These are phyloP conservation scores for Calocybe cyanea DNA, from an alignment of 768 basidiomycete genomes.

Conservation along the genomic window DNA sequence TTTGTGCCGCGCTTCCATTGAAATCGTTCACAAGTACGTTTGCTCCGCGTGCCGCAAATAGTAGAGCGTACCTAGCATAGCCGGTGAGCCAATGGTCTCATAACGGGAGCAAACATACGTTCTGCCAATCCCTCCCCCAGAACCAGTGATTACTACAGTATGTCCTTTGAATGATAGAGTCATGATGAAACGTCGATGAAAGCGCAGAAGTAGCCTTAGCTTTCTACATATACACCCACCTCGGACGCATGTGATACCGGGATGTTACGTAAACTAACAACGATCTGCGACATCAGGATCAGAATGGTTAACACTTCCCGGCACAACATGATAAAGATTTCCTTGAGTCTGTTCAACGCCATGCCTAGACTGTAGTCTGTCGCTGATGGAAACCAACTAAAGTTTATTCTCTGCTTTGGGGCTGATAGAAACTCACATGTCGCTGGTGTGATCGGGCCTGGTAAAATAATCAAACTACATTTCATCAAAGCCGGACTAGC, in stretches of 20 bases:
- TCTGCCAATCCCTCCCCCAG: slow-evolving; percentile 91
- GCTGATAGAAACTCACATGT: too few species aligned
- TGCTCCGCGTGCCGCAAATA: slow-evolving; percentile 92
- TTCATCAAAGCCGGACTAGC: too few species aligned
- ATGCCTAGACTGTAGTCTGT: too few species aligned
- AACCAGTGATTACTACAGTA: slow-evolving; percentile 93
- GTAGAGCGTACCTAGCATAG: slow-evolving; percentile 69
- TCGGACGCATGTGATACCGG: slow-evolving; percentile 18
- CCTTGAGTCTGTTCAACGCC: too few species aligned
- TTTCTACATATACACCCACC: slow-evolving; percentile 7
- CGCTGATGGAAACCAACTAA: too few species aligned
- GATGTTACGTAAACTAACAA: slow-evolving; percentile 4
- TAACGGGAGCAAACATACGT: slow-evolving; percentile 48
- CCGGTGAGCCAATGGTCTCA: slow-evolving; percentile 9
- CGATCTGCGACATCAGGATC: not conserved
- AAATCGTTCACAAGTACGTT: slow-evolving; percentile 96
- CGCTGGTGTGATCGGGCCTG: too few species aligned
- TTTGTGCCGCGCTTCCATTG: slow-evolving; percentile 81
- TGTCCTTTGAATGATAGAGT: slow-evolving; percentile 79
- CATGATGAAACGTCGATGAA: slow-evolving; percentile 27
- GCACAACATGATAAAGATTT: too few species aligned
- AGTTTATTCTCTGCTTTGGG: too few species aligned
- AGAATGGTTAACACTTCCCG: too few species aligned
- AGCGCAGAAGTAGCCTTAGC: not conserved
- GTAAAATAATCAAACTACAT: too few species aligned